Conservation (phyloP, 345 rosid species). For the Aegle marmelos region DNA sequence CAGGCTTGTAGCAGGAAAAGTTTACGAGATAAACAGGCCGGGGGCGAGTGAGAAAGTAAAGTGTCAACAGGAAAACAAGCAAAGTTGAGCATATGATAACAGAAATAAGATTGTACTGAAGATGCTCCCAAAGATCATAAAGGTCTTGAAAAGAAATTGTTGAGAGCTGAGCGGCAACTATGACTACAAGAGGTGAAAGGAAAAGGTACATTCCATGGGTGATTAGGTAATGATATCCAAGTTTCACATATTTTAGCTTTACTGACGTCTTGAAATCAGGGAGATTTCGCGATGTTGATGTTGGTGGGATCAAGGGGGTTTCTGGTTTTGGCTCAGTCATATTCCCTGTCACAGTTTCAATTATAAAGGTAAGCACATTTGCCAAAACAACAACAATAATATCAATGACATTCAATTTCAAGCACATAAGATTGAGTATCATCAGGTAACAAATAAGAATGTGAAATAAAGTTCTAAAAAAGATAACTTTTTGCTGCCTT, state of each 20-base stretch:
- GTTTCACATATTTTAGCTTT: conserved; percentile 67
- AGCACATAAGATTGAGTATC: neutral
- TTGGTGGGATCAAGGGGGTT: conserved; percentile 33
- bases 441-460: neutral
- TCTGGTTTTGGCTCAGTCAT: conserved; percentile 33
- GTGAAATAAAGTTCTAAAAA: neutral
- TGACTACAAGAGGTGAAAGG: conserved; percentile 47
- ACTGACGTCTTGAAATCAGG: conserved; percentile 67
- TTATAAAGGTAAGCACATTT: conserved; percentile 7
- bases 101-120: conserved; percentile 45
- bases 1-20: conserved; percentile 51
- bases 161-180: conserved; percentile 40
- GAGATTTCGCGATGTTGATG: conserved; percentile 34
- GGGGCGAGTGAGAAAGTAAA: conserved; percentile 48
- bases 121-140: conserved; percentile 43
- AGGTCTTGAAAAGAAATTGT: conserved; percentile 38
- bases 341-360: conserved; percentile 20
- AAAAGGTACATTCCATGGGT: conserved; percentile 63
- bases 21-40: conserved; percentile 51
- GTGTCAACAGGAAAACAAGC: conserved; percentile 39
- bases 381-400: neutral
- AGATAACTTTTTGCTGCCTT: neutral
- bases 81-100: conserved; percentile 43
- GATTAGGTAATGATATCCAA: conserved; percentile 65
- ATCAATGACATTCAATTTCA: neutral